Conservation (phyloP, 169 alveolate genomes). For the Plasmodium gaboni region DNA sequence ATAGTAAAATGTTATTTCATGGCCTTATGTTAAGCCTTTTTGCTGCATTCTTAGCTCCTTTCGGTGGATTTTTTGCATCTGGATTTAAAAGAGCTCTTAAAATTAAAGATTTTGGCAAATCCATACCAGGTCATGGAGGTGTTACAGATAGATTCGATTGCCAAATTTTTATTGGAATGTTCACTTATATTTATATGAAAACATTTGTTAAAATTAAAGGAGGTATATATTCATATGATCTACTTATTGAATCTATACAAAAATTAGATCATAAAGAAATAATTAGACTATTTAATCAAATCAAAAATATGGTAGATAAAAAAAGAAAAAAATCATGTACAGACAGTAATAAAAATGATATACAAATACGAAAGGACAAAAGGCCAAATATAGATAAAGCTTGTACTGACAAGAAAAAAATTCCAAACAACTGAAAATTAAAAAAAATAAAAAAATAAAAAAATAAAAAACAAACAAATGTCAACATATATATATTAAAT, state of each 20-base stretch:
- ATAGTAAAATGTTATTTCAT: constrained; percentile 90
- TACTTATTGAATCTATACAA: constrained; percentile 63
- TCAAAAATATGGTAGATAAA: constrained; percentile 50
- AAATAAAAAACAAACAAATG: too few relatives aligned
- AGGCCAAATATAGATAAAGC: too few relatives aligned
- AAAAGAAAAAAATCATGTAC: not conserved
- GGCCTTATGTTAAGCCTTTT: constrained; percentile 94
- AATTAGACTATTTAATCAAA: constrained; percentile 32
- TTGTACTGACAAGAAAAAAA: too few relatives aligned
- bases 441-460: too few relatives aligned
- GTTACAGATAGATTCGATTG: constrained; percentile 99
- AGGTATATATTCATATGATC: constrained; percentile 35
- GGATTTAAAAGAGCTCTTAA: constrained; percentile 99
- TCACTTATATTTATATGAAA: constrained; percentile 88
- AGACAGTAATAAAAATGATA: too few relatives aligned
- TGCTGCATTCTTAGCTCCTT: constrained; percentile 98
- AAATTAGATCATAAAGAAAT: constrained; percentile 52
- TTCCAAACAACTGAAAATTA: too few relatives aligned
- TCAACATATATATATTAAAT: too few relatives aligned
- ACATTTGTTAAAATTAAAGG: constrained; percentile 72
- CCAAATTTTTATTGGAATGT: constrained; percentile 93
- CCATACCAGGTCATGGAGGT: constrained; percentile 99
- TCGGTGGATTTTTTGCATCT: constrained; percentile 99
- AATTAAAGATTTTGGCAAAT: constrained; percentile 98
- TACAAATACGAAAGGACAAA: too few relatives aligned